phyloP scores from a whole-genome alignment of 306 rosid genomes.

The Lablab purpureus region DNA sequence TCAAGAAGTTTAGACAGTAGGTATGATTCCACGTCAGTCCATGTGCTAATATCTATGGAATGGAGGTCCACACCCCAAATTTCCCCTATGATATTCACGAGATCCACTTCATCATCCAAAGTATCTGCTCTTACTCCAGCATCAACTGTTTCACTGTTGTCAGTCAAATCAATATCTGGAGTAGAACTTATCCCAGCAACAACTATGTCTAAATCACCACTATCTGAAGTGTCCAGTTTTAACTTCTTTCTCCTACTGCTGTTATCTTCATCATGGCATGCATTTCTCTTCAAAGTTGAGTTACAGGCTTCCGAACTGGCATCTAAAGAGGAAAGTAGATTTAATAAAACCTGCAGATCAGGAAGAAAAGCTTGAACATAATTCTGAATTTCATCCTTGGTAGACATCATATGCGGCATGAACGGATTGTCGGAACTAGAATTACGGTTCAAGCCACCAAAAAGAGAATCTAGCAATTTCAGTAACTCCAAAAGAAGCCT shows the following conservation, averaged over 20 bases:
- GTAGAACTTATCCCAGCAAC: constrained; percentile 70
- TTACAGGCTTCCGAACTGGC: constrained; percentile 54
- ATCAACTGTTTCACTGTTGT: constrained; percentile 48
- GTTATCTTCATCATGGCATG: constrained; percentile 48
- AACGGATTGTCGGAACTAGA: constrained; percentile 43
- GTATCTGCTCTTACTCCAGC: constrained; percentile 45
- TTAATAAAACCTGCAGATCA: constrained; percentile 78
- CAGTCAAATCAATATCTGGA: constrained; percentile 45
- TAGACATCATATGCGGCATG: constrained; percentile 45
- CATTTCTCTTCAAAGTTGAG: constrained; percentile 63
- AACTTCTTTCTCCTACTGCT: constrained; percentile 55
- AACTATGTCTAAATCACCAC: constrained; percentile 70
- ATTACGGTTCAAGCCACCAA: constrained; percentile 53
- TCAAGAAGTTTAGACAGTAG: constrained; percentile 75
- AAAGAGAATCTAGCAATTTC: constrained; percentile 69
- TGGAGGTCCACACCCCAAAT: constrained; percentile 69
- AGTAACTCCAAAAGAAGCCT: constrained; percentile 82
- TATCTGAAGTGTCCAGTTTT: constrained; percentile 55
- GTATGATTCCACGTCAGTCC: constrained; percentile 59
- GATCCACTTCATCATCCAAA: constrained; percentile 55
- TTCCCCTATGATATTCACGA: constrained; percentile 58
- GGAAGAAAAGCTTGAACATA: constrained; percentile 79
- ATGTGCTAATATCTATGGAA: constrained; percentile 47
- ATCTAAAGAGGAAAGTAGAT: constrained; percentile 70
- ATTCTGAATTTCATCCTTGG: constrained; percentile 74